Evolutionary conservation across 805 yeast species (phyloP), one percentile per base, ranked within the genome.

Genomic region (Jamesozyma jinghongensis): DNA sequence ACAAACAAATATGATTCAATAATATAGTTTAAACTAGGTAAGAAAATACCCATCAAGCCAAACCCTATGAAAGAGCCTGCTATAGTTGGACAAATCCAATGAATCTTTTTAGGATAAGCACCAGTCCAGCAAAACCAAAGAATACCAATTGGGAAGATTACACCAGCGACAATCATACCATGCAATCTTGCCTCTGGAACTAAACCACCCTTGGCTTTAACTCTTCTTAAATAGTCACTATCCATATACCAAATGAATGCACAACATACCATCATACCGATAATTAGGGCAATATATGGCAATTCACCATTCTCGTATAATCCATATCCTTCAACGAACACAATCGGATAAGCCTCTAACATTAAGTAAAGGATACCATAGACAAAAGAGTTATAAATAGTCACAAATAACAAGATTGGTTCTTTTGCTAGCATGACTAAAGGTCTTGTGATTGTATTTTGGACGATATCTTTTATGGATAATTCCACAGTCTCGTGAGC

Each of bases 121-220:
- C 95, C 95, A 5, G 90, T 68, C 95, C 95, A 87, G 40, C 84
- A 75, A 58, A 87, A 69, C 94, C 94, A 83, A 53, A 86, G 70
- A 45, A 86, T 66, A 39, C 95, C 95, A 42, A 76, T 67, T 20
- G 94, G 82, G 67, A 86, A 85, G 7, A 71, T 55, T 41, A 84
- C 47, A 25, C 80, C 77, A 25, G 94, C 88, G 33, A 72, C 58
- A 63, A 85, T 74, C 81, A 85, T 75, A 19, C 87, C 78, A 13
- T 79, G 75, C 44, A 86, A 67, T 60, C 95, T 76, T 30, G 78
- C 81, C 60, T 87, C 95, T 1, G 96, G 94, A 19, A 79, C 73
- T 44, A 64, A 67, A 35, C 79, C 79, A 31, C 72, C 73, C 54
- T 78, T 76, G 11, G 57, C 67, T 19, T 53, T 62, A 56, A 80